A percentile compares a stretch with the other conserved stretches of the same genome.
phyloP scores from a whole-genome alignment of 1,284 basidiomycete species.

The Tilletia caries region DNA sequence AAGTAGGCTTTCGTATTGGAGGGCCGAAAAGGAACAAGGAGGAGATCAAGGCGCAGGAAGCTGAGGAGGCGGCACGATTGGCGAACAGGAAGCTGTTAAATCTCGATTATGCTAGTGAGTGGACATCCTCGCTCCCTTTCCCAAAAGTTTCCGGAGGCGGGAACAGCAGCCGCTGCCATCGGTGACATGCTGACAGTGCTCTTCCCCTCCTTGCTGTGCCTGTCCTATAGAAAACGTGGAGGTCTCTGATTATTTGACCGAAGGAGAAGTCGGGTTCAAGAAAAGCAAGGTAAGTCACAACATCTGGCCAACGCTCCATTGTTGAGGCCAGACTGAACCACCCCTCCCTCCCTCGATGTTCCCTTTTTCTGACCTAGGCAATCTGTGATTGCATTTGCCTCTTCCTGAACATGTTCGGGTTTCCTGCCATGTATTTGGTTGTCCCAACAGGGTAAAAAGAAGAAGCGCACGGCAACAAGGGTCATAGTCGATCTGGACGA shows the following conservation, averaged over 20 bases:
- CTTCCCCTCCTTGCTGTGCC: neutral
- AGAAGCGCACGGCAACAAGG: conserved; percentile 81
- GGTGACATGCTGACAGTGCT: neutral
- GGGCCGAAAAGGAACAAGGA: conserved; percentile 48
- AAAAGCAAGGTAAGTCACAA: conserved; percentile 71
- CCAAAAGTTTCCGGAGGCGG: no score
- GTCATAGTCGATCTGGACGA: conserved; percentile 67
- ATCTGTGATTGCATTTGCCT: no score
- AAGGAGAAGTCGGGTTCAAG: conserved; percentile 88
- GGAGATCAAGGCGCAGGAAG: conserved; percentile 58
- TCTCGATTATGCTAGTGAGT: conserved; percentile 85
- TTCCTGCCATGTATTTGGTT: neutral
- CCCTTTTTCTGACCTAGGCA: conserved; percentile 3
- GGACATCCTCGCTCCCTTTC: no score
- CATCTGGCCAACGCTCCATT: neutral
- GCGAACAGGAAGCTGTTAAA: conserved; percentile 73
- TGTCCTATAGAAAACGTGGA: conserved; percentile 84
- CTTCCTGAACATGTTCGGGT: neutral
- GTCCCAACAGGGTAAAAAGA: conserved; percentile 58
- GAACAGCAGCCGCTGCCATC: no score
- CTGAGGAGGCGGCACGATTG: conserved; percentile 64
- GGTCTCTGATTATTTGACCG: conserved; percentile 79
- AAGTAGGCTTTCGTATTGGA: conserved; percentile 34
- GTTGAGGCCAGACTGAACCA: conserved; percentile 21
- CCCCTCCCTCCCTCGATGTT: neutral